Percentiles rank a stretch among this genome's conserved stretches.
These are phyloP conservation scores for Camellia sinensis DNA, from an alignment of 148 eudicot species.

Conservation along the genomic window DNA sequence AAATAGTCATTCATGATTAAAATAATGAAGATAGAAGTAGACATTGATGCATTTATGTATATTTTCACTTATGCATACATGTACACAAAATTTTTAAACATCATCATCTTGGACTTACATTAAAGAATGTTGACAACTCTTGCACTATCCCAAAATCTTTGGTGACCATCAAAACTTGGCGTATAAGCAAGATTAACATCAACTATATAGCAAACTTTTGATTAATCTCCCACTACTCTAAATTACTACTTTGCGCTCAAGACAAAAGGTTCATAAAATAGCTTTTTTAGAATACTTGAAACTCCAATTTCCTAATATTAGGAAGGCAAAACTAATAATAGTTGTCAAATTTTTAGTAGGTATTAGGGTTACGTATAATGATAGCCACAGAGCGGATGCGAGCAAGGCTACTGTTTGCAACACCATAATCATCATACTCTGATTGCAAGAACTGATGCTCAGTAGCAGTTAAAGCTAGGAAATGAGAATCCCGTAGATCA, in stretches of 20 bases:
- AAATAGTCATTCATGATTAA: neutral
- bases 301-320: slow-evolving; percentile 2
- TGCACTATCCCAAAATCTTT: slow-evolving; percentile 61
- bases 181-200: slow-evolving; percentile 69
- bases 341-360: neutral
- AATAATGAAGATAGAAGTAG: neutral
- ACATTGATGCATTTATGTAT: neutral
- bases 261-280: too few relatives aligned
- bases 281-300: too few relatives aligned
- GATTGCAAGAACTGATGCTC: slow-evolving; percentile 64
- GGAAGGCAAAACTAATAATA: neutral
- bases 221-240: too few relatives aligned
- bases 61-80: neutral
- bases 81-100: neutral
- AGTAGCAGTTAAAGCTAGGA: slow-evolving; percentile 61
- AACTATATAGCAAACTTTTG: slow-evolving; percentile 36
- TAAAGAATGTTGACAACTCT: slow-evolving; percentile 51
- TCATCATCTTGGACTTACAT: slow-evolving; percentile 34
- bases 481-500: slow-evolving; percentile 48
- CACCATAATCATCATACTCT: slow-evolving; percentile 69
- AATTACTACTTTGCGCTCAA: too few relatives aligned
- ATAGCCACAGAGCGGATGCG: slow-evolving; percentile 62
- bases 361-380: slow-evolving; percentile 37
- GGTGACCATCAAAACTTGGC: slow-evolving; percentile 61
- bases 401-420: slow-evolving; percentile 49